Evolutionary conservation across 116 monocot genomes (phyloP), one percentile per base, ranked within the genome.

Genomic region (Posidonia oceanica): DNA sequence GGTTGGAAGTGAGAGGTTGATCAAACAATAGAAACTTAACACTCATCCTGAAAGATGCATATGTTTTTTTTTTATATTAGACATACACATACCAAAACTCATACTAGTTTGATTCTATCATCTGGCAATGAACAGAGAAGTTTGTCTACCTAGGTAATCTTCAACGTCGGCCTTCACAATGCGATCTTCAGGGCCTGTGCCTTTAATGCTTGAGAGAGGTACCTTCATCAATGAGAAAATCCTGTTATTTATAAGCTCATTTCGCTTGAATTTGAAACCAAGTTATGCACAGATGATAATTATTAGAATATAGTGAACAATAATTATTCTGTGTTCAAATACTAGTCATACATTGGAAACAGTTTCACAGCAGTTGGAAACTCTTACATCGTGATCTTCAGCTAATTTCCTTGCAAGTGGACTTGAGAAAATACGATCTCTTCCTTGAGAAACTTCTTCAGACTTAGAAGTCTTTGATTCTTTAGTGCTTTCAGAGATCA

Each of bases 111-210:
- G 7, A 48, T 48, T 48, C 48, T 10, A 7, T 48, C 12, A 48
- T 48, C 48, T 48, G 8, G 48, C 5, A 48, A 48, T 42, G 40
- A 6, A 21, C 15, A 42, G 40, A 65, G 41, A 39, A 64, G 17
- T 56, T 40, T n/a, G 14, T 18, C n/a, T 87, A 88, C 98, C 87
- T 67, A 93, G 78, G 59, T 98, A 93, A 74, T 93, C 98, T 77
- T 93, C 90, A 81, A 93, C 67, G 81, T 93, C 98, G 81, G 93
- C 93, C 82, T 98, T 98, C 65, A 98, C 61, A 72, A 98, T 90
- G 5, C 85, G 83, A 1, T 90, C 89, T 59, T 88, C 98, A 67
- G 93, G 93, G 22, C 98, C 98, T 52, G 98, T 93, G 22, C 98
- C 98, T 83, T 93, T 87, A 60, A 98, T 76, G 71, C 81, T 93